Conservation (phyloP, 2,329 filamentous ascomycete species). For the Fusarium piperis region DNA sequence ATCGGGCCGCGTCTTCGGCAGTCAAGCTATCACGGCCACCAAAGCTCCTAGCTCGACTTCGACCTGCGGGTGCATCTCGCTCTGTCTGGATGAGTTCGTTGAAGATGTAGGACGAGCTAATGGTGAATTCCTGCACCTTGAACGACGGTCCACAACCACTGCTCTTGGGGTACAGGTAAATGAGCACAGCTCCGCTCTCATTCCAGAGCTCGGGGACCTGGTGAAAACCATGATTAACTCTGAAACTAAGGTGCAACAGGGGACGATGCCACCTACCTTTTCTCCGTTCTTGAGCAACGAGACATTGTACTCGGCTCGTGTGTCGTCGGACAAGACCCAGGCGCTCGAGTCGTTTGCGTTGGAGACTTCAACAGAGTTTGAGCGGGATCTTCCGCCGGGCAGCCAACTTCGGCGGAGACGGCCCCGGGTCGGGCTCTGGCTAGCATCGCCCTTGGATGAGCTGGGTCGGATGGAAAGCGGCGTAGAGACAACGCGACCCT, state of each 20-base stretch:
- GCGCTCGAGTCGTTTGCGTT: conserved; percentile 47
- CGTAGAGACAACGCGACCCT: conserved; percentile 47
- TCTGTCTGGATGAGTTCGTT: conserved; percentile 62
- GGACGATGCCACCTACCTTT: conserved; percentile 54
- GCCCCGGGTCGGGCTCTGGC: conserved; percentile 57
- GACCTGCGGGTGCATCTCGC: conserved; percentile 43
- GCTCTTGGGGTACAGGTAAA: conserved; percentile 65
- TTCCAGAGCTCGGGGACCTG: conserved; percentile 75
- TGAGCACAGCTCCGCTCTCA: conserved; percentile 64
- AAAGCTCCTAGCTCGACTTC: conserved; percentile 56
- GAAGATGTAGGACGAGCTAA: conserved; percentile 65
- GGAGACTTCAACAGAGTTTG: conserved; percentile 55
- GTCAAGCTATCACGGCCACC: conserved; percentile 58
- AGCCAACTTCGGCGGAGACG: conserved; percentile 65
- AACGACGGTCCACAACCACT: conserved; percentile 66
- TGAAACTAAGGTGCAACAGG: conserved; percentile 9
- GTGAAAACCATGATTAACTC: conserved; percentile 23
- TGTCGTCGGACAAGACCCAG: conserved; percentile 66
- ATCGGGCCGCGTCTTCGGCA: conserved; percentile 59
- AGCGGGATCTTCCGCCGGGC: conserved; percentile 61
- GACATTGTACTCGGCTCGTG: conserved; percentile 65
- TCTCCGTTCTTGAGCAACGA: conserved; percentile 62
- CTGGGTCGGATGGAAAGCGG: conserved; percentile 43
- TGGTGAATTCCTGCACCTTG: conserved; percentile 64
- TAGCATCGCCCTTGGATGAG: conserved; percentile 45